These are phyloP conservation scores for Sporisorium scitamineum DNA, from an alignment of 1,284 basidiomycete species.

Conservation along the genomic window DNA sequence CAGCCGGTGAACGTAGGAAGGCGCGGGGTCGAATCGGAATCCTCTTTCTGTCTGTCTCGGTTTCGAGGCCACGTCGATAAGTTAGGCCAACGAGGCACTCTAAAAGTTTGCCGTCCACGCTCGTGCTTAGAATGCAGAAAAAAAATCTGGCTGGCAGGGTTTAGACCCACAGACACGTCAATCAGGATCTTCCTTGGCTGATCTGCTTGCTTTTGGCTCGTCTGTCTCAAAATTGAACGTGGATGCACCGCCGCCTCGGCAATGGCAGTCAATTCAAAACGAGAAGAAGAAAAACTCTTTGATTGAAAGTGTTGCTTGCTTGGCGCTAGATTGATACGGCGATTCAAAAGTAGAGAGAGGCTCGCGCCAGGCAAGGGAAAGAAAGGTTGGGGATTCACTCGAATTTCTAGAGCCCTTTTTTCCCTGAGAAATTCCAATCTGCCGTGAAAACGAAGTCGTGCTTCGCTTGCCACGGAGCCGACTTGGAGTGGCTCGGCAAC, in stretches of 20 bases:
- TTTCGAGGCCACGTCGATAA: background rate
- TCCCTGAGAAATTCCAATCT: background rate
- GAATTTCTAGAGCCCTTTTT: background rate
- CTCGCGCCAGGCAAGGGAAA: too few relatives aligned
- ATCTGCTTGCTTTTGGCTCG: background rate
- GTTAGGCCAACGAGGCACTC: background rate
- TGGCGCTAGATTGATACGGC: too few relatives aligned
- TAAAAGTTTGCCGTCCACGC: background rate
- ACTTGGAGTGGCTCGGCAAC: too few relatives aligned
- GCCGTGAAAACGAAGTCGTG: background rate
- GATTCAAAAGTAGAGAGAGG: too few relatives aligned
- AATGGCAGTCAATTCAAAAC: too few relatives aligned
- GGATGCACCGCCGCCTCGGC: background rate
- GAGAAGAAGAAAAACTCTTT: too few relatives aligned
- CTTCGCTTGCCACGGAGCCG: too few relatives aligned
- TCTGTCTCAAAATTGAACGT: background rate
- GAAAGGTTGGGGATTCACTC: background rate
- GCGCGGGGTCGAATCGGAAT: background rate
- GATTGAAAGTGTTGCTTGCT: too few relatives aligned
- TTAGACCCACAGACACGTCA: background rate
- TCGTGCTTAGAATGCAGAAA: background rate
- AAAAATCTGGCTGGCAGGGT: background rate
- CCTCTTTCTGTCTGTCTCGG: background rate
- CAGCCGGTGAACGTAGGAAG: background rate
- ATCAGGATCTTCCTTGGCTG: background rate